phyloP scores from a whole-genome alignment of 2,329 filamentous ascomycete genomes.

The Penicillium expansum region DNA sequence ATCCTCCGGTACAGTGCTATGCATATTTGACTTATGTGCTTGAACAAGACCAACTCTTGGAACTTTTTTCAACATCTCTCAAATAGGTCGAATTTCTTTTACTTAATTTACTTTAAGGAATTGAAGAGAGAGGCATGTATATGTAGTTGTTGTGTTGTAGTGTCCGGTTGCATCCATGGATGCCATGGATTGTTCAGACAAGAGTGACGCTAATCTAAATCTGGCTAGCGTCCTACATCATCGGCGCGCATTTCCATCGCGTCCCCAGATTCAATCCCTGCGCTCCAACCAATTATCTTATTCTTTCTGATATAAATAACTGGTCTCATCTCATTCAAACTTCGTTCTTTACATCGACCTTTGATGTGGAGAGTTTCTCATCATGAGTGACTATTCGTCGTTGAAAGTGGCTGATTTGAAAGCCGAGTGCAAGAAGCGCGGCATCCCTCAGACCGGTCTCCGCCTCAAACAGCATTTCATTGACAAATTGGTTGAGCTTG shows the following conservation, averaged over 20 bases:
- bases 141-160: not conserved
- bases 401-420: slow-evolving; percentile 74
- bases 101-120: not conserved
- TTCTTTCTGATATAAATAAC: not conserved
- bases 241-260: slow-evolving; percentile 23
- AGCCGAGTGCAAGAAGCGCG: slow-evolving; percentile 69
- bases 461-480: slow-evolving; percentile 66
- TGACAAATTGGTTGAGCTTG: slow-evolving; percentile 56
- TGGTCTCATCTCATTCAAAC: not conserved
- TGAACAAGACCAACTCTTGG: not conserved
- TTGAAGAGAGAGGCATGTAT: not conserved
- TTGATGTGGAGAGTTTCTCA: slow-evolving; percentile 16
- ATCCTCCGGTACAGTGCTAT: not conserved
- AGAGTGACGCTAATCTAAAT: slow-evolving; percentile 13
- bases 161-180: not conserved
- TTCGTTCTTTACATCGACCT: not conserved
- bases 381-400: slow-evolving; percentile 55
- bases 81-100: too few species aligned
- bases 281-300: slow-evolving; percentile 1
- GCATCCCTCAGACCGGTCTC: slow-evolving; percentile 66
- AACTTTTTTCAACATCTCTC: not conserved
- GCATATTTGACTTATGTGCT: not conserved
- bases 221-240: slow-evolving; percentile 20
- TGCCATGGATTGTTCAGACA: not conserved
- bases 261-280: slow-evolving; percentile 21